These are phyloP conservation scores for Crepidotus variabilis DNA, from an alignment of 768 basidiomycete genomes.

Conservation along the genomic window DNA sequence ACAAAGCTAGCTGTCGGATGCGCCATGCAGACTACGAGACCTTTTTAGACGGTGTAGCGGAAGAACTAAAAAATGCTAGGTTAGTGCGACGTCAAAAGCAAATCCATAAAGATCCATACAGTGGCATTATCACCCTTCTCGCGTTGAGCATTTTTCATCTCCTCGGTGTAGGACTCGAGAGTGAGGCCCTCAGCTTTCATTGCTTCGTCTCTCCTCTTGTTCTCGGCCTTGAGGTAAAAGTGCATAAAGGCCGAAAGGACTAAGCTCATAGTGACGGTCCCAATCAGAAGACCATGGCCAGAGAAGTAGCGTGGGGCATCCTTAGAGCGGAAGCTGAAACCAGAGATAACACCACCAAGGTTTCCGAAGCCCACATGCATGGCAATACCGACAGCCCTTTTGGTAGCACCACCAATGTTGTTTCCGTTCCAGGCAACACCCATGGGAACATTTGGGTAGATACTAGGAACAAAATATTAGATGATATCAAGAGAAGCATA, in stretches of 20 bases:
- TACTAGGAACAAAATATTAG: slow-evolving; percentile 15
- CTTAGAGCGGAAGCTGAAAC: slow-evolving; percentile 23
- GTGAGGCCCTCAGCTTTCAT: slow-evolving; percentile 21
- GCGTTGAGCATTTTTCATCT: slow-evolving; percentile 24
- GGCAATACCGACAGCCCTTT: slow-evolving; percentile 30
- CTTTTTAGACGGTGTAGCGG: slow-evolving; percentile 23
- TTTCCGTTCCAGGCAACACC: slow-evolving; percentile 31
- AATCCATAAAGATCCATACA: slow-evolving; percentile 14
- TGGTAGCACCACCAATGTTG: slow-evolving; percentile 29
- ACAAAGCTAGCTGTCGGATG: background rate
- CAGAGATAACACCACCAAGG: slow-evolving; percentile 27
- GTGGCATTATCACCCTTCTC: slow-evolving; percentile 28
- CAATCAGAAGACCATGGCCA: slow-evolving; percentile 29
- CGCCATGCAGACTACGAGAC: background rate
- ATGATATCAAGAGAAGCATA: background rate
- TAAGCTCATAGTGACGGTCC: slow-evolving; percentile 23
- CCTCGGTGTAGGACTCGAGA: slow-evolving; percentile 23
- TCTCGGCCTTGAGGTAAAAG: slow-evolving; percentile 23
- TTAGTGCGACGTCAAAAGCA: background rate
- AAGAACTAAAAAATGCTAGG: slow-evolving; percentile 21
- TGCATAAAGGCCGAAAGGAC: slow-evolving; percentile 23
- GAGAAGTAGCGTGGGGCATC: slow-evolving; percentile 27
- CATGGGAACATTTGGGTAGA: slow-evolving; percentile 28
- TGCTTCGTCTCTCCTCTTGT: slow-evolving; percentile 21
- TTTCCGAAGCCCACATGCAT: slow-evolving; percentile 31